Percentiles rank a stretch among this genome's conserved stretches.
Evolutionary conservation across 2,329 filamentous ascomycete genomes (phyloP).

Genomic region (Colletotrichum sp.): DNA sequence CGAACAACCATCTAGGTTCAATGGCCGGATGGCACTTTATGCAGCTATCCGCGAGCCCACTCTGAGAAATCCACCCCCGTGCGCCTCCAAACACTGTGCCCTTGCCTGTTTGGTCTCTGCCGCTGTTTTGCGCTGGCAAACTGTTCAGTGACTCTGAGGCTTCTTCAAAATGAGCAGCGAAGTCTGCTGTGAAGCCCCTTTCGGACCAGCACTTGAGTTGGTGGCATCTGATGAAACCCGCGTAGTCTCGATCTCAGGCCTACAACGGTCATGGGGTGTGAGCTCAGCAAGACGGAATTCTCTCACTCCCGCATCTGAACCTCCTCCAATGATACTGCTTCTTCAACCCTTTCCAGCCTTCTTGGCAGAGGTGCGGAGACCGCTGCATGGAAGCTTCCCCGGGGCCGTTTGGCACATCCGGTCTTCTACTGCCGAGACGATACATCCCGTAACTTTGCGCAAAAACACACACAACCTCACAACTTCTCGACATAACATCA

Average conservation of each 20-base stretch:
- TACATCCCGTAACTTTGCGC: conserved; percentile 10
- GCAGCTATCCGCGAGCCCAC: conserved; percentile 46
- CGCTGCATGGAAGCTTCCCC: conserved; percentile 20
- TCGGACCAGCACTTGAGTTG: conserved; percentile 36
- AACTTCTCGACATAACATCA: not conserved
- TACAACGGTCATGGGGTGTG: not conserved
- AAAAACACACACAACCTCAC: not conserved
- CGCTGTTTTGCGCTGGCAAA: conserved; percentile 45
- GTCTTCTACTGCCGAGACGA: conserved; percentile 20
- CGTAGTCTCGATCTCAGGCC: conserved; percentile 37
- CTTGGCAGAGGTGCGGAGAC: conserved; percentile 8
- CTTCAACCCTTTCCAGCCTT: not conserved
- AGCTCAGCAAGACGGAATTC: not conserved
- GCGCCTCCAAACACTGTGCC: conserved; percentile 18
- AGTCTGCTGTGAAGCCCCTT: conserved; percentile 42
- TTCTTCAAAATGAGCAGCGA: conserved; percentile 39
- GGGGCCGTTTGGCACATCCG: conserved; percentile 26
- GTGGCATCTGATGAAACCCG: conserved; percentile 44
- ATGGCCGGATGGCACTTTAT: conserved; percentile 45
- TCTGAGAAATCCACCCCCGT: conserved; percentile 7
- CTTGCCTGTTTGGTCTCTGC: conserved; percentile 43
- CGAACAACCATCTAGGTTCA: conserved; percentile 23
- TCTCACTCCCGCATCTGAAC: not conserved
- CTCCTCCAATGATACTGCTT: not conserved
- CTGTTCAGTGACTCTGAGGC: conserved; percentile 31